Evolutionary conservation across 83 land plant species (phyloP).

Genomic region (Thuja plicata): DNA sequence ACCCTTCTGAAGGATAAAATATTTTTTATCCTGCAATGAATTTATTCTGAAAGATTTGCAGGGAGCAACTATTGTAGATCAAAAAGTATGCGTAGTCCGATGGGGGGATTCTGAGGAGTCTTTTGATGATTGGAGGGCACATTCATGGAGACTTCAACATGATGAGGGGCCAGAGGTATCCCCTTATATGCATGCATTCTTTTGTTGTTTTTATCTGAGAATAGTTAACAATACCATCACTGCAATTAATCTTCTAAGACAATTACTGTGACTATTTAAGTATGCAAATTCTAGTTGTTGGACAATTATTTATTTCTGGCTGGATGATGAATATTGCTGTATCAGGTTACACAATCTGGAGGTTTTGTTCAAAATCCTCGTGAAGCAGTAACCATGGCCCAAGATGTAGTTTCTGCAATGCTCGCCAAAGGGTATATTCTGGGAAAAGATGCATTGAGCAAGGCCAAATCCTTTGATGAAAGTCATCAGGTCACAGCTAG

Average conservation of each 20-base stretch:
- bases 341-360: conserved; percentile 12
- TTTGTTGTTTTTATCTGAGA: background rate
- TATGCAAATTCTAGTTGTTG: background rate
- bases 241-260: background rate
- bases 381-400: conserved; percentile 56
- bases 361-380: conserved; percentile 30
- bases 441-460: conserved; percentile 62
- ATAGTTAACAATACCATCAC: too few species aligned
- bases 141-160: conserved; percentile 28
- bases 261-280: background rate
- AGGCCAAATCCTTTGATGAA: conserved; percentile 69
- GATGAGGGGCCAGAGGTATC: conserved; percentile 25
- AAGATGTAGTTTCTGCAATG: conserved; percentile 61
- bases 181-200: background rate
- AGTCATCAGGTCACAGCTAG: conserved; percentile 60
- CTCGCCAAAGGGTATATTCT: conserved; percentile 59
- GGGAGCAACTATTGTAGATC: conserved; percentile 81
- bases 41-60: conserved; percentile 16
- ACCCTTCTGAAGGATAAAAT: background rate
- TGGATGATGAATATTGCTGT: background rate
- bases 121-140: conserved; percentile 38
- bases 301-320: background rate
- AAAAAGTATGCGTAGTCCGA: conserved; percentile 52
- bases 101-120: conserved; percentile 56
- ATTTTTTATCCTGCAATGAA: background rate